phyloP scores from a whole-genome alignment of 2,329 filamentous ascomycete genomes.

The Aureobasidium pullulans region DNA sequence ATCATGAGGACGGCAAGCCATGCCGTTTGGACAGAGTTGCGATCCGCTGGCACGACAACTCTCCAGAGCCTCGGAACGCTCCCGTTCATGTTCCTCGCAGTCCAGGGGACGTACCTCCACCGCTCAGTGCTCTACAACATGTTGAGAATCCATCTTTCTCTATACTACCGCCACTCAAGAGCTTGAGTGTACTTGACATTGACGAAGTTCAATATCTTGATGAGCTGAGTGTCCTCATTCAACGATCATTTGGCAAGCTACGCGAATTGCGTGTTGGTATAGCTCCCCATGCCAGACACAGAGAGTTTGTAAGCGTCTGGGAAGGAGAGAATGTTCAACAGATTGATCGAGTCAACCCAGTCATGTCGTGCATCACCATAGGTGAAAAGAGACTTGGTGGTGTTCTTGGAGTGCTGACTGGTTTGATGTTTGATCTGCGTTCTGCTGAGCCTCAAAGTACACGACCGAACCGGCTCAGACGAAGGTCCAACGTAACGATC shows the following conservation, averaged over 20 bases:
- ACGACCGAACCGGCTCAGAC: not conserved
- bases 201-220: slow-evolving; percentile 77
- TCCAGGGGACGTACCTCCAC: slow-evolving; percentile 30
- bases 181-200: slow-evolving; percentile 69
- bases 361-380: slow-evolving; percentile 40
- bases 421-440: slow-evolving; percentile 56
- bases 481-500: not conserved
- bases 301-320: slow-evolving; percentile 55
- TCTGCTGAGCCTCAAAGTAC: not conserved
- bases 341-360: slow-evolving; percentile 54
- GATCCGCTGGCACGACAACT: slow-evolving; percentile 78
- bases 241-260: slow-evolving; percentile 58
- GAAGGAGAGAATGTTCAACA: slow-evolving; percentile 56
- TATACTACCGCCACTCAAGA: slow-evolving; percentile 65
- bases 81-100: slow-evolving; percentile 27
- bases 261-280: slow-evolving; percentile 69
- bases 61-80: slow-evolving; percentile 31
- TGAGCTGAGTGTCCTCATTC: slow-evolving; percentile 71
- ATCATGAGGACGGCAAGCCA: slow-evolving; percentile 51
- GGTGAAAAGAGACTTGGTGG: slow-evolving; percentile 60
- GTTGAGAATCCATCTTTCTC: slow-evolving; percentile 78
- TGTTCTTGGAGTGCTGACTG: slow-evolving; percentile 60
- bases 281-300: slow-evolving; percentile 45
- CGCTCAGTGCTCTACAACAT: slow-evolving; percentile 36
- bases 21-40: slow-evolving; percentile 67